Conservation (phyloP, 371 early-diverging fungal species). For the Mortierella sp. region DNA sequence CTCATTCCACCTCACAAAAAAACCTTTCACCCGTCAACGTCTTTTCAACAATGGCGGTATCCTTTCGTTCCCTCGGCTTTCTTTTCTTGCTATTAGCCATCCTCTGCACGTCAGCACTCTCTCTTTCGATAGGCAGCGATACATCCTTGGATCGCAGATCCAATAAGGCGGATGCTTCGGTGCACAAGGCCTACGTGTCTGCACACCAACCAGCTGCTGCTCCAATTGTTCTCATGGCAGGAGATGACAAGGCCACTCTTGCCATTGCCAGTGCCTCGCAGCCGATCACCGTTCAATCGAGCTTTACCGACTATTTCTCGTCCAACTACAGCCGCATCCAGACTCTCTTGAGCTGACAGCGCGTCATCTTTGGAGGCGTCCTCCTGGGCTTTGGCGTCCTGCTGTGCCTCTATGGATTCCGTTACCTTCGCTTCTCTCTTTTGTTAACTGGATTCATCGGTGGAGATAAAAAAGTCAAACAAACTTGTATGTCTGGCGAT, state of each 20-base stretch:
- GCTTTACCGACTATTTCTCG: conserved; percentile 25
- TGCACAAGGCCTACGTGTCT: background rate
- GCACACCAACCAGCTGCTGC: background rate
- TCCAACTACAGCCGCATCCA: conserved; percentile 27
- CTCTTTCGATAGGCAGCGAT: background rate
- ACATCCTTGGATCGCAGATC: background rate
- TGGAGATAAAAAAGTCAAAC: conserved; percentile 57
- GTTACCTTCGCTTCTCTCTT: conserved; percentile 61
- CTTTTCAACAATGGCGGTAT: background rate
- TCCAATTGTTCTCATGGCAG: background rate
- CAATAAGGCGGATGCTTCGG: background rate
- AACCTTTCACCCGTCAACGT: background rate
- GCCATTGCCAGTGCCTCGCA: background rate
- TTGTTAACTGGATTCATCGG: conserved; percentile 64
- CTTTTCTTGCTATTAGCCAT: background rate
- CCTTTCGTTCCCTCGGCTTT: background rate
- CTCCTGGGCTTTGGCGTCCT: conserved; percentile 60
- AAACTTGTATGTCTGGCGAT: background rate
- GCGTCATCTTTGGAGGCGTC: conserved; percentile 56
- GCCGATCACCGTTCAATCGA: conserved; percentile 7
- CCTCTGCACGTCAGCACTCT: background rate
- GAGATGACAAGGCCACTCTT: background rate
- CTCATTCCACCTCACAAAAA: background rate
- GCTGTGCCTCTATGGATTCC: conserved; percentile 60
- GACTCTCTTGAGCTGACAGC: conserved; percentile 21